These are phyloP conservation scores for Astraeus odoratus DNA, from an alignment of 768 basidiomycete genomes.

Conservation along the genomic window DNA sequence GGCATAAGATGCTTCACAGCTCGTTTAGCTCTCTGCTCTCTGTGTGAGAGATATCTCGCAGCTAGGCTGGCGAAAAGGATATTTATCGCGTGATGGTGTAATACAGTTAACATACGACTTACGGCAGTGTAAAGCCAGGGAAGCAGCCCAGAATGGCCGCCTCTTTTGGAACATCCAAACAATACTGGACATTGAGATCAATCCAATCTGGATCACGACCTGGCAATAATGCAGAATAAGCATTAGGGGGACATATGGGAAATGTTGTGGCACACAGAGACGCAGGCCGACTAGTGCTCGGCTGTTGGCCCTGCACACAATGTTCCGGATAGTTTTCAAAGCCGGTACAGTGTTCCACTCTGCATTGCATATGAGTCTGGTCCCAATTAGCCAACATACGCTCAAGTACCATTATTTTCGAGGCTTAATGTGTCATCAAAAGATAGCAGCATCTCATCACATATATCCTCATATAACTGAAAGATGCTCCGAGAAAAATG, in stretches of 20 bases:
- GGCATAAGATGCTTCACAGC: too few species aligned
- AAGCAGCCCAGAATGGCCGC: constrained; percentile 18
- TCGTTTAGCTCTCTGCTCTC: too few species aligned
- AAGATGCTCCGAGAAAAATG: constrained; percentile 33
- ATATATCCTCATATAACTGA: constrained; percentile 32
- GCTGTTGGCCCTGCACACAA: constrained; percentile 37
- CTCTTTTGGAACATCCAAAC: constrained; percentile 21
- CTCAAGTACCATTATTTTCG: constrained; percentile 9
- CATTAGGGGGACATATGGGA: too few species aligned
- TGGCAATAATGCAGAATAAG: constrained; percentile 11
- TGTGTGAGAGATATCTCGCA: too few species aligned
- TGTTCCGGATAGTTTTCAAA: constrained; percentile 19
- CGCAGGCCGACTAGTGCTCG: constrained; percentile 45
- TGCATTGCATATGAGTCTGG: constrained; percentile 7
- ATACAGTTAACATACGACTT: too few species aligned
- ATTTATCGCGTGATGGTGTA: too few species aligned
- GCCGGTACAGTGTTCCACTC: constrained; percentile 35
- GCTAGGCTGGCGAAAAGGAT: too few species aligned
- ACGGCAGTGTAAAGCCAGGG: constrained; percentile 30
- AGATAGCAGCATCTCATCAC: constrained; percentile 37
- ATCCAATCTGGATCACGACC: constrained; percentile 35
- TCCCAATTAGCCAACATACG: background rate
- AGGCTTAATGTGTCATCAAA: constrained; percentile 32
- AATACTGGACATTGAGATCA: constrained; percentile 24
- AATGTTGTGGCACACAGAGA: constrained; percentile 29